Evolutionary conservation across 2,329 filamentous ascomycete genomes (phyloP).

Genomic region (Penicillium sp.): DNA sequence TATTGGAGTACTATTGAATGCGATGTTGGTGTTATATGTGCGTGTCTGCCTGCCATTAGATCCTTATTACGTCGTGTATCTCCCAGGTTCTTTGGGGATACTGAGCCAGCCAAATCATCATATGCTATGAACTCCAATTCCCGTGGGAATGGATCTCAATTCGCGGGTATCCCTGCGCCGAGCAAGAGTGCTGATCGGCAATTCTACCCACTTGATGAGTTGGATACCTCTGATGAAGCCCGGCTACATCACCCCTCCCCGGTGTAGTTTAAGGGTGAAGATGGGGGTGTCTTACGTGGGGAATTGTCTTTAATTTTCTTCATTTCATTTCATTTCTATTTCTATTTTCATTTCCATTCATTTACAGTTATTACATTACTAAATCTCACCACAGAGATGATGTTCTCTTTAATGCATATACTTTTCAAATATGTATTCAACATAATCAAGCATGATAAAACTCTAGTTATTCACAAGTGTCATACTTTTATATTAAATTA

Average conservation of each 20-base stretch:
- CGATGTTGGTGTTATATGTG: slow-evolving; percentile 32
- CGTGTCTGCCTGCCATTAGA: slow-evolving; percentile 35
- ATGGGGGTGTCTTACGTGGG: background rate
- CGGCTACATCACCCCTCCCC: slow-evolving; percentile 10
- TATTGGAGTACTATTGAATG: slow-evolving; percentile 35
- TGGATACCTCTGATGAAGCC: slow-evolving; percentile 20
- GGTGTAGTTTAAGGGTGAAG: background rate
- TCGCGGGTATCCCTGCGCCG: slow-evolving; percentile 13
- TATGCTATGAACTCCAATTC: slow-evolving; percentile 15
- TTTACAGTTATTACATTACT: background rate
- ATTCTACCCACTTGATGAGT: slow-evolving; percentile 23
- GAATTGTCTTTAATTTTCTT: background rate
- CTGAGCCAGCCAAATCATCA: slow-evolving; percentile 15
- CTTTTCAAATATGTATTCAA: background rate
- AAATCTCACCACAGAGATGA: background rate
- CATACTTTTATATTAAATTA: too few relatives aligned
- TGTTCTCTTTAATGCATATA: background rate
- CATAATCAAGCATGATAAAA: background rate
- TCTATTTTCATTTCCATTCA: background rate
- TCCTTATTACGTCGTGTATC: slow-evolving; percentile 39
- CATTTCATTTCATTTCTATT: background rate
- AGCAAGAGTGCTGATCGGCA: slow-evolving; percentile 18
- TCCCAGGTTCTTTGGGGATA: slow-evolving; percentile 38
- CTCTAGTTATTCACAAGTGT: background rate
- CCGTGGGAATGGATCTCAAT: slow-evolving; percentile 12